Conservation (phyloP, 2,329 filamentous ascomycete genomes). For the Cercospora sp. region DNA sequence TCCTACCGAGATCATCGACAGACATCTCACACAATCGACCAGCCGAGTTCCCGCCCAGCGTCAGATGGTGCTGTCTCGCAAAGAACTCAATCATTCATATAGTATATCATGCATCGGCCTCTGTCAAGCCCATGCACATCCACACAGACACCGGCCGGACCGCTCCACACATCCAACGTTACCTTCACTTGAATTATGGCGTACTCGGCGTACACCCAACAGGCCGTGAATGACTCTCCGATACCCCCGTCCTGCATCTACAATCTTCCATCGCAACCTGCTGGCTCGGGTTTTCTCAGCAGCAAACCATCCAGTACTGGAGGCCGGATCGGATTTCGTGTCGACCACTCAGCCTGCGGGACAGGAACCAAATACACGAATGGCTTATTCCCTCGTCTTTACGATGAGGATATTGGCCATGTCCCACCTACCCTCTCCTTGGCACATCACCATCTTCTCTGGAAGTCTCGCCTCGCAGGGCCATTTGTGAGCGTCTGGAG, state of each 20-base stretch:
- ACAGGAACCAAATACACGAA: constrained; percentile 7
- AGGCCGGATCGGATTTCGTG: constrained; percentile 3
- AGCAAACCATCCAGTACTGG: background rate
- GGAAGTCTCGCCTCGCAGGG: constrained; percentile 11
- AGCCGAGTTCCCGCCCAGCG: background rate
- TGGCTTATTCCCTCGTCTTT: constrained; percentile 1
- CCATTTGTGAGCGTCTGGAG: constrained; percentile 13
- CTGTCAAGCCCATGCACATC: background rate
- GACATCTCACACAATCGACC: background rate
- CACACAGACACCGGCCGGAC: background rate
- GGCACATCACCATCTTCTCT: constrained; percentile 13
- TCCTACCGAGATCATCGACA: background rate
- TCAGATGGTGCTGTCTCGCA: background rate
- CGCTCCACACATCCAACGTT: background rate
- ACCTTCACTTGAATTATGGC: background rate
- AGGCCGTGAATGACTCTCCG: background rate
- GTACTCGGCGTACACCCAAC: background rate
- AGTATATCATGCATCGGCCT: constrained; percentile 1
- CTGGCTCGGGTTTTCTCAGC: constrained; percentile 4
- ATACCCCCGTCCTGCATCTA: constrained; percentile 3
- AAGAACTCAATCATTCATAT: background rate
- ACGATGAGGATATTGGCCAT: background rate
- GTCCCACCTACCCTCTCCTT: background rate
- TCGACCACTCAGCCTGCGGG: background rate
- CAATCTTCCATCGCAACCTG: constrained; percentile 5